Evolutionary conservation across 1,139 yeast genomes (phyloP), one percentile per base, ranked within the genome.

Genomic region (Candida sanyaensis): DNA sequence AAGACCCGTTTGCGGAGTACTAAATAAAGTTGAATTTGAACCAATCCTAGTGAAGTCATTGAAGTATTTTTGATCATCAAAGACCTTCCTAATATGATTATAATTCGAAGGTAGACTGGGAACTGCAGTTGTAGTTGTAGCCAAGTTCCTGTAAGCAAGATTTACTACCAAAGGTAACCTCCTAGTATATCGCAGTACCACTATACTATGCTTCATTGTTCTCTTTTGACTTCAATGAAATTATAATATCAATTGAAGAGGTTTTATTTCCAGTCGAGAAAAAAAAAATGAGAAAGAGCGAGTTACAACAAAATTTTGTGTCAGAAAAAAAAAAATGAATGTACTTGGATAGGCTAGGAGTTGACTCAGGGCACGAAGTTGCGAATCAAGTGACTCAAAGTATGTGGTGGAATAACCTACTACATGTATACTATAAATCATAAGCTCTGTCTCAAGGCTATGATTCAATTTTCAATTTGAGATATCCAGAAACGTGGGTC

Each of bases 1-100:
- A 34, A 93, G 73, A 0, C 98, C 98, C 0, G 83, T 67, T 3
- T 69, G 55, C 24, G 62, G 53, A 10, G 63, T 55, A 1, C 36
- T 30, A 21, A 42, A 27, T 13, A 34, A 45, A 11, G 32, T 41
- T 30, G 54, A 54, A 6, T 50, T 44, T 6, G 43, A 31, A 6
- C 43, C 43, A 12, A 26, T 17, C 47, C 57, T 65, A 49, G 63
- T 70, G 61, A 75, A 73, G 29, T 60, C 59, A 29, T 63, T 59
- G 53, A 69, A 80, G 55, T 70, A 78, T 41, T 63, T 64, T 33
- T 69, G 71, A 54, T 78, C 75, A 54, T 80, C 84, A 55, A 80
- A 80, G 2, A 79, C 71, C 48, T 59, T 62, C 13, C 66, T 60
- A 17, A 77, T 51, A 41, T 55, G 55, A 12, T 36, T 41, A 24